phyloP scores from a whole-genome alignment of 768 basidiomycete species.

The Jaapia argillacea region DNA sequence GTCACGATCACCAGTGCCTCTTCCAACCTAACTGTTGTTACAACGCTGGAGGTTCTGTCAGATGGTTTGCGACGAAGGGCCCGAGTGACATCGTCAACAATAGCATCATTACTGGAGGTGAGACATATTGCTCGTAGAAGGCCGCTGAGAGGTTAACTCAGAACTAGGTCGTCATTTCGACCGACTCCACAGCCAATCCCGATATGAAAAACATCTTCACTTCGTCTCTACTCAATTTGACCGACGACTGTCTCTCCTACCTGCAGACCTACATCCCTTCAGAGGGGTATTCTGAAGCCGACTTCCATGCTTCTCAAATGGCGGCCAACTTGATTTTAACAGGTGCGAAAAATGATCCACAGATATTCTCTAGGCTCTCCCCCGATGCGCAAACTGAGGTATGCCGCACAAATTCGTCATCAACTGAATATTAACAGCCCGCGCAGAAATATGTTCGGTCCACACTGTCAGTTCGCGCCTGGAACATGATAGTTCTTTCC shows the following conservation, averaged over 20 bases:
- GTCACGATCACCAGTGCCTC: too few species aligned
- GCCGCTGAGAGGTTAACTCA: too few species aligned
- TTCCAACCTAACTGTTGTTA: too few species aligned
- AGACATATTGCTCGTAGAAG: too few species aligned
- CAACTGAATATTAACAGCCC: neutral
- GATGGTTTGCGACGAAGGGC: constrained; percentile 47
- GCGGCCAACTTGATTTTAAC: constrained; percentile 44
- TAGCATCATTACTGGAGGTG: constrained; percentile 48
- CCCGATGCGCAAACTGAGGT: constrained; percentile 21
- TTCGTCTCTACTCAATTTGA: constrained; percentile 27
- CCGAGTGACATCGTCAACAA: constrained; percentile 35
- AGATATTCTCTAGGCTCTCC: constrained; percentile 26
- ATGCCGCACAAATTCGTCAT: constrained; percentile 17
- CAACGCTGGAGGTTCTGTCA: constrained; percentile 39
- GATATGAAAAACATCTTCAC: constrained; percentile 13
- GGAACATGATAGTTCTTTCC: constrained; percentile 54
- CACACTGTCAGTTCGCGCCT: constrained; percentile 39
- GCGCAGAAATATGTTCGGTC: constrained; percentile 3
- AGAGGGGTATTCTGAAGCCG: constrained; percentile 35
- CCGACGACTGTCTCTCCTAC: constrained; percentile 42
- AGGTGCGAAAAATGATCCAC: constrained; percentile 33
- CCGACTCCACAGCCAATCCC: too few species aligned
- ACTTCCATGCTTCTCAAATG: constrained; percentile 41
- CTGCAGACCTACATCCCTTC: constrained; percentile 38
- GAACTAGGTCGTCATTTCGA: too few species aligned